Evolutionary conservation across 495 filamentous ascomycete genomes (phyloP), one percentile per base, ranked within the genome.

Genomic region (Cercophora scortea): DNA sequence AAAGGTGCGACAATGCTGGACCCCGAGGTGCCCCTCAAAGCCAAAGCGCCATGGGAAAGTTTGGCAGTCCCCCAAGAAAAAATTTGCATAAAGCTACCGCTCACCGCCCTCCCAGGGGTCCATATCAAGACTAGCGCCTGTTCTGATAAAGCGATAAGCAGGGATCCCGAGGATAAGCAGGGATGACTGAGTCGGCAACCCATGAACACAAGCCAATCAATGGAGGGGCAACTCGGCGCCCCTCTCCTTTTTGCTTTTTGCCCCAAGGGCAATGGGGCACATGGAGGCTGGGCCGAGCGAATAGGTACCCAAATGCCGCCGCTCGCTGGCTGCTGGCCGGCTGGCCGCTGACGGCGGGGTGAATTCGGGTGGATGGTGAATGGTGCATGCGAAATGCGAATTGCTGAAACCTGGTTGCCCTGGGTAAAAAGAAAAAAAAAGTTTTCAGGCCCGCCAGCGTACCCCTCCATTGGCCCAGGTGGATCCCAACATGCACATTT

Each of bases 101-200:
- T 62, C 61, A 62, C 61, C 61, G 61, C 59, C 61, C 51, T 64
- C 47, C 48, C 17, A 19, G 18, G 15, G 39, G 35, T 33, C 61
- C 59, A 45, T 11, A 59, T 51, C 18, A 19, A 48, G 56, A 47
- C 32, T 62, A 53, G 61, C 32, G 49, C 34, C 12, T 25, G 15
- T 33, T 45, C 54, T 58, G 54, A 62, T 60, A 62, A 60, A 61
- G 52, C 49, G 61, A 64, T 62, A 64, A 64, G 59, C 55, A 61
- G 49, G 55, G 61, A 61, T 64, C n/a, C 12, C 17, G 25, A 12
- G 57, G 50, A 57, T 42, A 50, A 53, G 55, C 52, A 57, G 51
- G 52, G 48, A 56, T 56, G 15, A 36, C 49, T 47, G 60, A 50
- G 54, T 52, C 56, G 49, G 51, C 45, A 55, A 43, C 49, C 47